Base-by-base conservation (phyloP, 2,329 filamentous ascomycete genomes). In the Colletotrichum tropicicola region DNA sequence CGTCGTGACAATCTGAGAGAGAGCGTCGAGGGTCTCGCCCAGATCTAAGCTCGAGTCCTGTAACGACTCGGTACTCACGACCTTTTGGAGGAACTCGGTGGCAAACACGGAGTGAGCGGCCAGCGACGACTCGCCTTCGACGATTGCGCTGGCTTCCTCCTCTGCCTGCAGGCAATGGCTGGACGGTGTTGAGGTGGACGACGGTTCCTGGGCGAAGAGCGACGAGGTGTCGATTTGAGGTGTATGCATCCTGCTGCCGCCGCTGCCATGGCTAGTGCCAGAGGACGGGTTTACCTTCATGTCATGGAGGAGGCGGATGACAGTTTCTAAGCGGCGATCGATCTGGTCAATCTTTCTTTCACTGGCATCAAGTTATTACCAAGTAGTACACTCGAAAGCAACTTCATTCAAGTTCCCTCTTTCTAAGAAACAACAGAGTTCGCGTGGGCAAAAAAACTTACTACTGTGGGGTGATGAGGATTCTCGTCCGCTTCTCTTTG, bases 51-150 rank as follows among this genome's bases (percentile, higher is more conserved):
- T 71, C 0, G 73, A 69, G 17, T 65, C 61, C 2, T 65, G 61
- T 4, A 65, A 48, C 8, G 73, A 70, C 23, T 69, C 72, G 15
- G 71, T 72, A 15, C 68, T 71, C 5, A 78, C 77, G 2, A 75
- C 77, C 55, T 80, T 76, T 17, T 79, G 74, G 1, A 82, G 68
- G 49, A 84, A 80, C 47, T 83, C 78, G 13, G 78, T 82, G 30
- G 82, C 82, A 66, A 84, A 83, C 6, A 75, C 77, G 1, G 81
- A 80, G 54, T 83, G 81, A 2, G 81, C 82, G 5, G 80, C 75
- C 15, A 83, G 66, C 1, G 81, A 83, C 4, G 80, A 82, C 59
- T 80, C 79, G 4, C 81, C 82, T 44, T 83, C 81, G 4, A 83
- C 70, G 0, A 78, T 71, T 4, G 73, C 71, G 8, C 71, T 74